A percentile compares a stretch with the other conserved stretches of the same genome.
These are phyloP conservation scores for Vinca minor DNA, from an alignment of 257 asterid genomes.

Conservation along the genomic window DNA sequence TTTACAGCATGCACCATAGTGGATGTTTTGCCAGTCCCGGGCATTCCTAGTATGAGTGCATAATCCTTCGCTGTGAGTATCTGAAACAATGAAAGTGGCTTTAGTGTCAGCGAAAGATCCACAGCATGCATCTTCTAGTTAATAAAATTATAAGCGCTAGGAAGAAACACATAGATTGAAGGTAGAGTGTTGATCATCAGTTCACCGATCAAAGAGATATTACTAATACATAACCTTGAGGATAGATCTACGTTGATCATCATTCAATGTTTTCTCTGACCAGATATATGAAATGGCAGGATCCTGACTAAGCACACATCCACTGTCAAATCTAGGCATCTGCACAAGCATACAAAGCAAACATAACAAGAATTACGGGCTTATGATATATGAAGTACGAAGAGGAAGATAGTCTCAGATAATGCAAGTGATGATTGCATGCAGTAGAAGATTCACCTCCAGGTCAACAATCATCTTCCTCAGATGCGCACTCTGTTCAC, in stretches of 20 bases:
- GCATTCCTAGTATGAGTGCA: constrained; percentile 93
- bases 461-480: constrained; percentile 87
- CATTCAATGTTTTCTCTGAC: constrained; percentile 76
- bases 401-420: constrained; percentile 1
- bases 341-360: constrained; percentile 25
- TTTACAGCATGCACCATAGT: constrained; percentile 98
- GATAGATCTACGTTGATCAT: constrained; percentile 91
- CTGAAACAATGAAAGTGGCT: constrained; percentile 28
- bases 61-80: constrained; percentile 89
- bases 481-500: constrained; percentile 53
- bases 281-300: constrained; percentile 82
- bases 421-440: neutral
- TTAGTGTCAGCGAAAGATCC: constrained; percentile 5
- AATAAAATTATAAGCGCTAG: neutral
- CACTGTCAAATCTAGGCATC: constrained; percentile 91
- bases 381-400: neutral
- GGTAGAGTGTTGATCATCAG: neutral
- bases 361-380: neutral
- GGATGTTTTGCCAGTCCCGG: constrained; percentile 98
- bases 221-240: constrained; percentile 49
- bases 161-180: neutral
- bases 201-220: neutral
- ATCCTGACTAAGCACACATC: constrained; percentile 82
- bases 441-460: constrained; percentile 46
- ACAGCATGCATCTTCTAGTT: neutral